Conservation (phyloP, 148 eudicot species). For the Limonium bicolor region DNA sequence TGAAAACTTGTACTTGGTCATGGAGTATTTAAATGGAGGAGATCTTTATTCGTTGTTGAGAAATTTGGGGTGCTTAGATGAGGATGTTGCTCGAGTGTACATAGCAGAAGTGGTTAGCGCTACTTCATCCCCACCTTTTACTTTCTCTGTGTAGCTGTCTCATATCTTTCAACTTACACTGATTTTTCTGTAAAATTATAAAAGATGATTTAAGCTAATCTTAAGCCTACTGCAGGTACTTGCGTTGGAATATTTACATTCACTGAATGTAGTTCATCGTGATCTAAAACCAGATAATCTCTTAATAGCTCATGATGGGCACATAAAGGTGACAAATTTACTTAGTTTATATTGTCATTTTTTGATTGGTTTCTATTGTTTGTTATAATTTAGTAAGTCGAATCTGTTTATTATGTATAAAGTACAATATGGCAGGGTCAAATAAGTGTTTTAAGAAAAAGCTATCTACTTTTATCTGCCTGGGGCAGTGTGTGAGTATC, state of each 20-base stretch:
- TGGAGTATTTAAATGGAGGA: slow-evolving; percentile 98
- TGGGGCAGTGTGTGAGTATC: too few species aligned
- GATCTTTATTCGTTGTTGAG: slow-evolving; percentile 89
- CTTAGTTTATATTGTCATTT: neutral
- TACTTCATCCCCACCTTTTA: too few species aligned
- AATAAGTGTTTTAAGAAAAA: too few species aligned
- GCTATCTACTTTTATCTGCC: too few species aligned
- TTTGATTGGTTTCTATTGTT: too few species aligned
- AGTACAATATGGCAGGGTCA: too few species aligned
- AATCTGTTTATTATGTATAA: too few species aligned
- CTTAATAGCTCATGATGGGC: slow-evolving; percentile 98
- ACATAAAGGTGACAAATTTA: slow-evolving; percentile 53
- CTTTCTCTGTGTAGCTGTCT: too few species aligned
- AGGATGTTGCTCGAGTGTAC: slow-evolving; percentile 94
- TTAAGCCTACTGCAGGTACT: slow-evolving; percentile 51
- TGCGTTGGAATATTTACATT: slow-evolving; percentile 95
- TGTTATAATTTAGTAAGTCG: too few species aligned
- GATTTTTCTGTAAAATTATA: neutral
- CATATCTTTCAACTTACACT: too few species aligned
- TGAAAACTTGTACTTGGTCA: slow-evolving; percentile 95
- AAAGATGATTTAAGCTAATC: neutral
- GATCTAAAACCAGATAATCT: slow-evolving; percentile 97
- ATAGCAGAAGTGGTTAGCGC: slow-evolving; percentile 91
- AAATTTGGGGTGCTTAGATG: slow-evolving; percentile 94
- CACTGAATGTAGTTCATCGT: slow-evolving; percentile 94